phyloP scores from a whole-genome alignment of 345 rosid species.

The Bruguiera gymnorhiza region DNA sequence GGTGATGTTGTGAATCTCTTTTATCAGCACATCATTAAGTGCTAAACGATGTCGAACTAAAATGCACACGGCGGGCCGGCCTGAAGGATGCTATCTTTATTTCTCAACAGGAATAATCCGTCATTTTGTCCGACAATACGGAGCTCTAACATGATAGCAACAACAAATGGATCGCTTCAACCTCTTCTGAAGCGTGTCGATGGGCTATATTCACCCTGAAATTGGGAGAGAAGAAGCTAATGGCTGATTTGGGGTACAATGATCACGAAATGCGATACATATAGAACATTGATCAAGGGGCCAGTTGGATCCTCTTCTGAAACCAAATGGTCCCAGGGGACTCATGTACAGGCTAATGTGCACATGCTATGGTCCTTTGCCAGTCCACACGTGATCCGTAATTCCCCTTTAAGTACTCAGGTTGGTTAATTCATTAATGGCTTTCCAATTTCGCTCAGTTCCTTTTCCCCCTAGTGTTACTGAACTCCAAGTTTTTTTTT shows the following conservation, averaged over 20 bases:
- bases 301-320: constrained; percentile 29
- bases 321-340: constrained; percentile 45
- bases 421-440: constrained; percentile 6
- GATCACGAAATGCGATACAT: constrained; percentile 16
- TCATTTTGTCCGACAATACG: too few species aligned
- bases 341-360: constrained; percentile 33
- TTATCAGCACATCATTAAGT: not conserved
- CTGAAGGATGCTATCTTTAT: too few species aligned
- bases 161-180: too few species aligned
- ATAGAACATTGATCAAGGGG: constrained; percentile 28
- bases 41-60: not conserved
- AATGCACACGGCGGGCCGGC: not conserved
- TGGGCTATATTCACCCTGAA: not conserved
- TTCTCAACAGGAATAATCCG: too few species aligned
- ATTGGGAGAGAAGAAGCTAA: constrained; percentile 14
- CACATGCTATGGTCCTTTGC: constrained; percentile 62
- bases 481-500: not conserved
- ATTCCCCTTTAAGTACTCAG: constrained; percentile 22
- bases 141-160: too few species aligned
- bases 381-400: constrained; percentile 39
- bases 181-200: too few species aligned
- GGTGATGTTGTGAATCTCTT: constrained; percentile 18
- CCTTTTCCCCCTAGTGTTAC: too few species aligned
- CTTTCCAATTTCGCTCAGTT: not conserved
- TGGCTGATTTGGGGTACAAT: constrained; percentile 14